Conservation (phyloP, 2,329 filamentous ascomycete genomes). For the Fusarium dlaminii region DNA sequence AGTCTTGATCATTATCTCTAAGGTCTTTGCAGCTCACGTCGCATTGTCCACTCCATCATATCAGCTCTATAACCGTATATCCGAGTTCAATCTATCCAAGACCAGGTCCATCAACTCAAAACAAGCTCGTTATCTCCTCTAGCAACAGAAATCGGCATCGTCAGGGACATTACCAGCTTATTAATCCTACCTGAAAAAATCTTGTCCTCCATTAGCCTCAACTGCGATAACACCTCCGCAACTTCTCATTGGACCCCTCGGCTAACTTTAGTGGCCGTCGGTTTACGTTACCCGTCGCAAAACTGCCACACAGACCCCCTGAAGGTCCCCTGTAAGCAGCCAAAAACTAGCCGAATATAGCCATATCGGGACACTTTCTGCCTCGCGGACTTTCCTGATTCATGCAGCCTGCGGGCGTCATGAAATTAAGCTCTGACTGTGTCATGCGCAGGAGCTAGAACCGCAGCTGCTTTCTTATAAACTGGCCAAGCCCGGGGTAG, state of each 20-base stretch:
- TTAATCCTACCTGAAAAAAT: neutral
- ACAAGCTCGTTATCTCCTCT: neutral
- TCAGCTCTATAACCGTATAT: neutral
- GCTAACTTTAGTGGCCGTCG: conserved; percentile 9
- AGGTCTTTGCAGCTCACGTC: neutral
- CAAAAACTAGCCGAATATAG: neutral
- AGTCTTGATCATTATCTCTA: neutral
- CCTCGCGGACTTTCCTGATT: neutral
- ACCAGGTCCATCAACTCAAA: neutral
- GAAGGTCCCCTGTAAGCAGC: neutral
- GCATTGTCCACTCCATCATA: neutral
- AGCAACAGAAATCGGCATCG: neutral
- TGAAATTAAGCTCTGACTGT: neutral
- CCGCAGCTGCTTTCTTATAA: conserved; percentile 3
- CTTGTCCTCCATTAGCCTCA: neutral
- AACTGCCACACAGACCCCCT: conserved; percentile 4
- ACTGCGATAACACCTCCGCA: neutral
- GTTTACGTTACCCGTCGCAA: neutral
- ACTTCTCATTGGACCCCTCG: conserved; percentile 25
- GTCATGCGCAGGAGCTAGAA: neutral
- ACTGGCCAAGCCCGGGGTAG: neutral
- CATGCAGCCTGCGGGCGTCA: neutral
- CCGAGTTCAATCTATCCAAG: neutral
- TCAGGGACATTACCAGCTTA: too few relatives aligned
- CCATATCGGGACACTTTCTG: neutral